Conservation (phyloP, 345 rosid species). For the Populus pruinosa region DNA sequence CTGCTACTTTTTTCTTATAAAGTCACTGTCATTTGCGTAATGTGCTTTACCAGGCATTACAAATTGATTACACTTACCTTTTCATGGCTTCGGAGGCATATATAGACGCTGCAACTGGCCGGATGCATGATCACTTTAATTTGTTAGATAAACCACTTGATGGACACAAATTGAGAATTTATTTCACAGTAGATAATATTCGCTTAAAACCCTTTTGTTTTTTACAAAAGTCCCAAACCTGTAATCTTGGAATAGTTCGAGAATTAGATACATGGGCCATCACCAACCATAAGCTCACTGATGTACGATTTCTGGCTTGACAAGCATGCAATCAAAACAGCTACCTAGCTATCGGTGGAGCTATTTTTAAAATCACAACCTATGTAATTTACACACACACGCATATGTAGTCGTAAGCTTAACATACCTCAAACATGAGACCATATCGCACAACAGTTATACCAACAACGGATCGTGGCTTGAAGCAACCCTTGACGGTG, state of each 20-base stretch:
- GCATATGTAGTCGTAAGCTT: too few species aligned
- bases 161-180: not conserved
- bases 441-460: too few species aligned
- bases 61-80: not conserved
- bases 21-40: not conserved
- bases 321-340: not conserved
- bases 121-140: not conserved
- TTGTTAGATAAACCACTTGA: not conserved
- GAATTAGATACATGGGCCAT: not conserved
- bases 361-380: not conserved
- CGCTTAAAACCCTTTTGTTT: not conserved
- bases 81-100: not conserved
- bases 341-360: not conserved
- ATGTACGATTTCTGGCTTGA: not conserved
- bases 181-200: not conserved
- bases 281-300: not conserved
- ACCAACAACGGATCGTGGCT: too few species aligned
- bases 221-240: not conserved
- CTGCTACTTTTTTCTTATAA: not conserved
- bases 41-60: not conserved
- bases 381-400: too few species aligned
- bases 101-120: not conserved
- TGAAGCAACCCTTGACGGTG: too few species aligned
- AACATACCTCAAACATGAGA: too few species aligned
- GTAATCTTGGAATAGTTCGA: not conserved